These are phyloP conservation scores for Gentiana dahurica DNA, from an alignment of 257 asterid species.

Conservation along the genomic window DNA sequence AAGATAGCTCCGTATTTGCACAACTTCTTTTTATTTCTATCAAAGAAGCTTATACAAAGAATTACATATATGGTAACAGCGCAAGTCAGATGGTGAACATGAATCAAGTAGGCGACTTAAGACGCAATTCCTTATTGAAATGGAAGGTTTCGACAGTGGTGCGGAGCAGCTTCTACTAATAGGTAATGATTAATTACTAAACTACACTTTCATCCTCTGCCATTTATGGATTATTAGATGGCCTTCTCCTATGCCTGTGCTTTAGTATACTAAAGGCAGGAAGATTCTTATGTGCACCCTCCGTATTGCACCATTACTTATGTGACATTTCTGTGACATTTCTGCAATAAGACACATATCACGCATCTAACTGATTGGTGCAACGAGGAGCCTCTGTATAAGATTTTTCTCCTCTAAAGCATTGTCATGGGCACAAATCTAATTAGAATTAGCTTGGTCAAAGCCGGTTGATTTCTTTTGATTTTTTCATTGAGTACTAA, in stretches of 20 bases:
- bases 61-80: constrained; percentile 45
- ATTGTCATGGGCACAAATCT: too few relatives aligned
- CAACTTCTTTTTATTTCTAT: too few relatives aligned
- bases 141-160: constrained; percentile 96
- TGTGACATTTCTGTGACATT: too few relatives aligned
- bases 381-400: too few relatives aligned
- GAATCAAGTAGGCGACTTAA: constrained; percentile 97
- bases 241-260: too few relatives aligned
- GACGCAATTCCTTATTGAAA: constrained; percentile 96
- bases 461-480: neutral
- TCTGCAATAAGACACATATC: too few relatives aligned
- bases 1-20: too few relatives aligned
- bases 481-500: neutral
- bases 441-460: neutral
- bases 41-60: constrained; percentile 3
- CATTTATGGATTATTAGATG: neutral
- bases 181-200: constrained; percentile 40
- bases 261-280: too few relatives aligned
- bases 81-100: constrained; percentile 98
- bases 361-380: too few relatives aligned
- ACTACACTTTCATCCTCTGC: neutral
- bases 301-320: too few relatives aligned
- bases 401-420: too few relatives aligned
- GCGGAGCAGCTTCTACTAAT: constrained; percentile 80
- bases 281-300: too few relatives aligned